A percentile compares a stretch with the other conserved stretches of the same genome.
phyloP scores from a whole-genome alignment of 768 basidiomycete genomes.

The Tremella mesenterica region DNA sequence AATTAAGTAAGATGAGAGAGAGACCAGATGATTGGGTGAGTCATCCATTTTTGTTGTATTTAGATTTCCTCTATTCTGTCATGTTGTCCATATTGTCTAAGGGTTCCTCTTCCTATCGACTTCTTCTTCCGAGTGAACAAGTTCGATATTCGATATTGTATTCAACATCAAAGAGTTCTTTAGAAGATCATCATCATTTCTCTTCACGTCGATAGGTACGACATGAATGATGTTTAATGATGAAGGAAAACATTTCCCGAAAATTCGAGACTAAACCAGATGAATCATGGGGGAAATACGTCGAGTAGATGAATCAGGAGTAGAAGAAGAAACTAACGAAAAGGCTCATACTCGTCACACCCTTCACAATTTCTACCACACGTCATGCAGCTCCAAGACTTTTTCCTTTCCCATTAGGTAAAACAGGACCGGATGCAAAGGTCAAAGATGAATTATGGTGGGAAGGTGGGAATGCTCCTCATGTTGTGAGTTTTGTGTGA shows the following conservation, averaged over 20 bases:
- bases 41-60: background rate
- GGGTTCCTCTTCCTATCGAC: too few species aligned
- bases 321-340: background rate
- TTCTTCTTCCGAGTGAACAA: too few species aligned
- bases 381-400: conserved; percentile 24
- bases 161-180: too few species aligned
- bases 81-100: too few species aligned
- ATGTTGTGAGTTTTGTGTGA: conserved; percentile 28
- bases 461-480: conserved; percentile 34
- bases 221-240: too few species aligned
- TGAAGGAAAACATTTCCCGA: background rate
- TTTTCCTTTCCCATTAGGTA: conserved; percentile 38
- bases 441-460: conserved; percentile 34
- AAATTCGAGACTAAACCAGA: background rate
- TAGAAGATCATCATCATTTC: too few species aligned
- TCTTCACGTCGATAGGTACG: too few species aligned
- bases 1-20: conserved; percentile 14
- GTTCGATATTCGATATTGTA: too few species aligned
- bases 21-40: conserved; percentile 34
- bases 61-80: background rate
- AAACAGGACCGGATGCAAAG: conserved; percentile 17
- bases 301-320: background rate
- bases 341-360: conserved; percentile 36
- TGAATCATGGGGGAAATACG: background rate
- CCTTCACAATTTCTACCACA: conserved; percentile 38